These are phyloP conservation scores for Dictyostelium discoideum DNA, from an alignment of 78 protist genomes.

Conservation along the genomic window dicty_2.7 NC_007088.5:1286001-1286500, in stretches of 20 bases:
- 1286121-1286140: constrained; percentile 38
- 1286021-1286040: background rate
- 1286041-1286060: background rate
- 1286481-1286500: too few relatives aligned
- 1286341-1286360: too few relatives aligned
- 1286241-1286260: constrained; percentile 65
- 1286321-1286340: background rate
- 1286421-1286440: too few relatives aligned
- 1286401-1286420: too few relatives aligned
- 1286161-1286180: constrained; percentile 35
- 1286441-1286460: too few relatives aligned
- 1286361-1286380: too few relatives aligned
- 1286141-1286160: background rate
- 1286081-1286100: constrained; percentile 80
- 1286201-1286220: constrained; percentile 30
- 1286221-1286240: constrained; percentile 69
- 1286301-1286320: constrained; percentile 44
- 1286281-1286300: constrained; percentile 65
- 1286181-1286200: background rate
- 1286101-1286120: constrained; percentile 60
- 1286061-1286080: constrained; percentile 81
- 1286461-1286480: too few relatives aligned
- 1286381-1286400: background rate
- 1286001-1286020: constrained; percentile 12
- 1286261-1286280: constrained; percentile 63